These are phyloP conservation scores for Phalaenopsis hybrid DNA, from an alignment of 116 monocot species.

Conservation along the genomic window DNA sequence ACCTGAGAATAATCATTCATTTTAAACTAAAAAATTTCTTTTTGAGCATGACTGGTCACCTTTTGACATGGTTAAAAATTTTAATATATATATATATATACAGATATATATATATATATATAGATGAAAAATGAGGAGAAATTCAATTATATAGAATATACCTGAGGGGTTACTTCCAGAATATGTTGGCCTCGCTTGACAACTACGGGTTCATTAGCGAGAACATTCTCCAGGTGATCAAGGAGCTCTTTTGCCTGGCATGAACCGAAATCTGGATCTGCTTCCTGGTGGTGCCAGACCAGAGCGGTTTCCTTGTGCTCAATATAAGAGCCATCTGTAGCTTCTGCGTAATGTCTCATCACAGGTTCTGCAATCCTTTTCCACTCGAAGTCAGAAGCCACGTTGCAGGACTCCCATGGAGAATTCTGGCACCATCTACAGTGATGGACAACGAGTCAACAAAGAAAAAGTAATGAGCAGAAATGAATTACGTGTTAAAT, in stretches of 20 bases:
- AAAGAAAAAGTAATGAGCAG: too few relatives aligned
- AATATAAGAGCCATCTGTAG: constrained; percentile 32
- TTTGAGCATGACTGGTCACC: too few relatives aligned
- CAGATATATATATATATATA: too few relatives aligned
- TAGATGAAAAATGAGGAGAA: not conserved
- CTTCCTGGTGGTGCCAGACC: constrained; percentile 30
- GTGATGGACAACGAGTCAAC: not conserved
- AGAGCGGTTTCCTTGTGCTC: constrained; percentile 32
- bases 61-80: not conserved
- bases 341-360: constrained; percentile 24
- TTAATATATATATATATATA: not conserved
- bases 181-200: constrained; percentile 29
- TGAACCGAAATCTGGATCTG: constrained; percentile 25
- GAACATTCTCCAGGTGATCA: constrained; percentile 31
- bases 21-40: too few relatives aligned
- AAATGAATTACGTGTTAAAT: too few relatives aligned
- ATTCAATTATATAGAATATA: not conserved
- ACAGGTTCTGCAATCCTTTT: constrained; percentile 29
- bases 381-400: constrained; percentile 17
- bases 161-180: constrained; percentile 35
- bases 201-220: constrained; percentile 33
- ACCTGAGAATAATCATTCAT: too few relatives aligned
- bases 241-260: constrained; percentile 30
- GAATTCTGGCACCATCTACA: constrained; percentile 24
- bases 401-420: constrained; percentile 21